Evolutionary conservation across 1,284 basidiomycete species (phyloP).

Genomic region (Puccinia horiana): DNA sequence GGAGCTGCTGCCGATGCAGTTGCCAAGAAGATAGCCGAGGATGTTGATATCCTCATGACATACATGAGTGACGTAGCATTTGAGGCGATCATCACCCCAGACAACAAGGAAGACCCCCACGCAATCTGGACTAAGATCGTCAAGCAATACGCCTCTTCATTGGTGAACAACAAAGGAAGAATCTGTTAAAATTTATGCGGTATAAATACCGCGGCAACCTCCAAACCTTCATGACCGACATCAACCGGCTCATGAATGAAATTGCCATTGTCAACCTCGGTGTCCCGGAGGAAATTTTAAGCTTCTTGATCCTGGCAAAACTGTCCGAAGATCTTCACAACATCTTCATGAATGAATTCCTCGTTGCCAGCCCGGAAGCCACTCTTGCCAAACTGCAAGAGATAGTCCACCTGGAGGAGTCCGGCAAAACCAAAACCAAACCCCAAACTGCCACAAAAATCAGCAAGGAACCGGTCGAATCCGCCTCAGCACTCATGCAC

Average conservation of each 20-base stretch:
- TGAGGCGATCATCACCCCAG: neutral
- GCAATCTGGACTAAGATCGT: neutral
- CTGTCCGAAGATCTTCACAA: neutral
- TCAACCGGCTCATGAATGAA: neutral
- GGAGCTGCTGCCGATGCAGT: neutral
- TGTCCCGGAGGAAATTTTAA: neutral
- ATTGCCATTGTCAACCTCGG: neutral
- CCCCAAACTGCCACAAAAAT: neutral
- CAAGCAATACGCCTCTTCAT: neutral
- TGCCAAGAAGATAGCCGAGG: neutral
- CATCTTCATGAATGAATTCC: too few species aligned
- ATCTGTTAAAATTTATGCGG: neutral
- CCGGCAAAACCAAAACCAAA: neutral
- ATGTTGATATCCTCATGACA: neutral
- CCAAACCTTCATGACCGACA: neutral
- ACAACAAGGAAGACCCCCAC: neutral
- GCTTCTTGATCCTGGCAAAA: neutral
- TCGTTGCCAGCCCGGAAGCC: too few species aligned
- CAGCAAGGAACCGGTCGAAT: neutral
- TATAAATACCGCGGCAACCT: neutral
- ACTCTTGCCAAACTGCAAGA: neutral
- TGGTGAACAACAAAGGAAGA: neutral
- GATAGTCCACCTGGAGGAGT: neutral
- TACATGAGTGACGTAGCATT: neutral
- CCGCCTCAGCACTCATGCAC: neutral